Evolutionary conservation across 305 asterid genomes (phyloP), one percentile per base, ranked within the genome.

Genomic region (Ruellia speciosa): DNA sequence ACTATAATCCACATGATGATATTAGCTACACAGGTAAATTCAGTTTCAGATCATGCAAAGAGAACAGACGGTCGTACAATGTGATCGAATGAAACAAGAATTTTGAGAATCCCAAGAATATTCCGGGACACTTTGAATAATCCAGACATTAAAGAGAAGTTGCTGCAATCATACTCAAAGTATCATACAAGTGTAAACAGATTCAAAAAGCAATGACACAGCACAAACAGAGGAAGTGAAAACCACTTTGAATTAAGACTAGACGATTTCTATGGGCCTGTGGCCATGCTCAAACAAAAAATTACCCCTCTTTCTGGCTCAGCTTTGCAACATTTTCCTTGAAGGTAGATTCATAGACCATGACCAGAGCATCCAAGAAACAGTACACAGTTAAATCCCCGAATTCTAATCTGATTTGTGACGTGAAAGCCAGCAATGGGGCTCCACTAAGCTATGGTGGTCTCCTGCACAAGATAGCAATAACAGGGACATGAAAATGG

Each of bases 141-240:
- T 9, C 10, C 63, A 28, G 2, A 40, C 55, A 47, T 28, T 2
- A 62, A 62, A 56, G 58, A 72, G 49, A 56, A 58, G 71, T 55
- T 67, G 63, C 72, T 60, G 66, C 31, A 52, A 49, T 17, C 34
- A 39, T 61, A 75, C 77, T 75, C 77, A 67, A 75, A 66, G 77
- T 60, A 75, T 71, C 72, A 53, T 37, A 48, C 0, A 40, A 7
- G 40, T 4, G 49, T 18, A 14, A 43, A 49, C 48, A 54, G 49
- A 50, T 54, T 24, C 31, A 24, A 24, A n/a, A 24, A 24, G 31
- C 31, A 24, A 24, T 4, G 31, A 24, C 31, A 24, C 31, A 1
- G 31, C 31, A 24, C 31, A 24, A 24, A 24, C 31, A 24, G 31
- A 24, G 31, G 31, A 24, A 24, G 3, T 24, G 31, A 24, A 24